Conservation (phyloP, 306 rosid species). For the Myrica gale region DNA sequence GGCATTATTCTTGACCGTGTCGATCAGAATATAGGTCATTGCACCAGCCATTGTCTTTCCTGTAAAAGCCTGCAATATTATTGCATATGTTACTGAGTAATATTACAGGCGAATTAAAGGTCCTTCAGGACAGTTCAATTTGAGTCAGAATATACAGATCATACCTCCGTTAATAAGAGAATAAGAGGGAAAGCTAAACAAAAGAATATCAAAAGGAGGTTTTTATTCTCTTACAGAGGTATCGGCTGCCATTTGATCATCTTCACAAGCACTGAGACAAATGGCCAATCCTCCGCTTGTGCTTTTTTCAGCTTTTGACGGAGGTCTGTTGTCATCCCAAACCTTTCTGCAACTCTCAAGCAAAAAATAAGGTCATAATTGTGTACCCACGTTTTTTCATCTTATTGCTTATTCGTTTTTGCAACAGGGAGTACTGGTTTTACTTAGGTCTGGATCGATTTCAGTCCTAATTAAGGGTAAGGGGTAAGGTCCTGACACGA, state of each 20-base stretch:
- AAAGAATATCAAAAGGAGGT: neutral
- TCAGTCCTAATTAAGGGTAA: too few species aligned
- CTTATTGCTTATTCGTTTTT: too few species aligned
- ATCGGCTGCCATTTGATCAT: conserved; percentile 63
- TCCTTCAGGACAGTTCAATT: too few species aligned
- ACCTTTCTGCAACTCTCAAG: conserved; percentile 25
- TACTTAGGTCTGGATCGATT: too few species aligned
- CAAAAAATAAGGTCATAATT: neutral
- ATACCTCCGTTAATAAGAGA: neutral
- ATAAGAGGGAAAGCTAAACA: too few species aligned
- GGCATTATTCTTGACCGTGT: conserved; percentile 24
- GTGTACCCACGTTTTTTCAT: too few species aligned
- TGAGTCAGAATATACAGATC: neutral
- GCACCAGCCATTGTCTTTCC: conserved; percentile 66
- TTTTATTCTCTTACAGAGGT: conserved; percentile 44
- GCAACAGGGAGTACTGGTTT: too few species aligned
- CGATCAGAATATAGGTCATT: conserved; percentile 53
- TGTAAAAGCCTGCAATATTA: conserved; percentile 36
- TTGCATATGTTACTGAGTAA: conserved; percentile 9
- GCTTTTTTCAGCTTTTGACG: conserved; percentile 45
- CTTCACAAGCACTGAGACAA: conserved; percentile 69
- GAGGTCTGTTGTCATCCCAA: conserved; percentile 62
- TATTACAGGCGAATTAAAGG: too few species aligned
- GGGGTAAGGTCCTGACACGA: too few species aligned
- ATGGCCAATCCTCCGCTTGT: conserved; percentile 71